Percentiles rank a stretch among this genome's conserved stretches.
Evolutionary conservation across 768 basidiomycete species (phyloP).

Genomic region (Leucosporidium yakuticum): DNA sequence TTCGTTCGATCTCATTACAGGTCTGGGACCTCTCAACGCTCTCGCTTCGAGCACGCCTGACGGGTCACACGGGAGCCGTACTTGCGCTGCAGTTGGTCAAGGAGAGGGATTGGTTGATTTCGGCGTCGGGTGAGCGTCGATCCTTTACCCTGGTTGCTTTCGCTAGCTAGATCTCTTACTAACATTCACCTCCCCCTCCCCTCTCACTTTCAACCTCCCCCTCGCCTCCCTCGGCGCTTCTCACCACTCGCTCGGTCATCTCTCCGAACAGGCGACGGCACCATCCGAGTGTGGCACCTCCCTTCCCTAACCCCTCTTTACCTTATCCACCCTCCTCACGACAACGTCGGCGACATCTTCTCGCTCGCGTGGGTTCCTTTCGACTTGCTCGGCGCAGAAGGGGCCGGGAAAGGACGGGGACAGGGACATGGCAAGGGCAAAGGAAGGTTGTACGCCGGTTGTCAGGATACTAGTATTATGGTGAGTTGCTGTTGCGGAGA

Average conservation of each 20-base stretch:
- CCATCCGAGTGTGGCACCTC: constrained; percentile 45
- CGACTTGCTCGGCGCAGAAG: neutral
- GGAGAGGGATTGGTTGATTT: constrained; percentile 45
- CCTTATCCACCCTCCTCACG: constrained; percentile 45
- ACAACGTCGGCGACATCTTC: constrained; percentile 47
- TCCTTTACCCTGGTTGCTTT: too few species aligned
- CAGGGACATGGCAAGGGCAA: neutral
- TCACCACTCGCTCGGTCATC: neutral
- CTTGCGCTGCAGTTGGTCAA: constrained; percentile 42
- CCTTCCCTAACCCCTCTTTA: constrained; percentile 42
- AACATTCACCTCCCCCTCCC: too few species aligned
- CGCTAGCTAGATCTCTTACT: too few species aligned
- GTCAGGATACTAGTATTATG: constrained; percentile 31
- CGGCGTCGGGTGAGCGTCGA: constrained; percentile 44
- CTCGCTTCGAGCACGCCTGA: constrained; percentile 39
- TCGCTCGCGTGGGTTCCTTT: constrained; percentile 42
- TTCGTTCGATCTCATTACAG: constrained; percentile 26
- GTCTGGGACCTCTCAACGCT: constrained; percentile 43
- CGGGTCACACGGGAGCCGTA: constrained; percentile 44
- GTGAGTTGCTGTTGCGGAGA: neutral
- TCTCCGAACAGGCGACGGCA: constrained; percentile 40
- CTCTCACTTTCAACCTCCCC: too few species aligned
- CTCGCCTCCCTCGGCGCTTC: neutral
- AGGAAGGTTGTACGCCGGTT: constrained; percentile 23
- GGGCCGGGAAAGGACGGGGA: neutral